These are phyloP conservation scores for Umbelopsis isabellina DNA, from an alignment of 192 early-diverging fungal species.

Conservation along the genomic window DNA sequence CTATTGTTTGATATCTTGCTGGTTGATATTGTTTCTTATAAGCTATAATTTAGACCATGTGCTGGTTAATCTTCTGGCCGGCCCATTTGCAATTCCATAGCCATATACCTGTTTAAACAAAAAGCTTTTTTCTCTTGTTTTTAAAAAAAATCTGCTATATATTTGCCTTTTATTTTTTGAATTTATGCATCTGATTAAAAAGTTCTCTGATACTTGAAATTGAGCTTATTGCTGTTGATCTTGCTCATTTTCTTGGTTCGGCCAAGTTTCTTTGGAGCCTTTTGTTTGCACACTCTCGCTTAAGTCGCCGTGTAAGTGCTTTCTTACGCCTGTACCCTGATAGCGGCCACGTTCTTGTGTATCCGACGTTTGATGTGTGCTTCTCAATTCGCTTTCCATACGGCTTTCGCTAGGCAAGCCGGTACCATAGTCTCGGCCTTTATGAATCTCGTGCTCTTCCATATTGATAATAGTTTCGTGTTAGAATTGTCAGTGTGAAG, in stretches of 20 bases:
- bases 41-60: no score
- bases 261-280: background rate
- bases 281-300: background rate
- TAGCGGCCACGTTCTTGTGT: background rate
- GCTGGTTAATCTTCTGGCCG: no score
- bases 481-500: background rate
- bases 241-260: background rate
- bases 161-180: no score
- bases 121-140: no score
- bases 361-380: background rate
- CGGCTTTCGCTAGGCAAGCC: background rate
- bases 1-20: background rate
- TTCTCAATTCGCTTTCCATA: slow-evolving; percentile 3
- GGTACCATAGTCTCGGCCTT: slow-evolving; percentile 8
- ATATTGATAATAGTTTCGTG: background rate
- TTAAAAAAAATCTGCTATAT: no score
- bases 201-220: background rate
- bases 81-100: no score
- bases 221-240: background rate
- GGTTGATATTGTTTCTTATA: background rate
- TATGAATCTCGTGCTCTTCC: background rate
- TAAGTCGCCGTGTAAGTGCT: background rate
- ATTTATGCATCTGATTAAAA: no score
- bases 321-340: slow-evolving; percentile 6
- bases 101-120: no score